A percentile compares a stretch with the other conserved stretches of the same genome.
These are phyloP conservation scores for Cruciata laevipes DNA, from an alignment of 257 asterid genomes.

Conservation along the genomic window DNA sequence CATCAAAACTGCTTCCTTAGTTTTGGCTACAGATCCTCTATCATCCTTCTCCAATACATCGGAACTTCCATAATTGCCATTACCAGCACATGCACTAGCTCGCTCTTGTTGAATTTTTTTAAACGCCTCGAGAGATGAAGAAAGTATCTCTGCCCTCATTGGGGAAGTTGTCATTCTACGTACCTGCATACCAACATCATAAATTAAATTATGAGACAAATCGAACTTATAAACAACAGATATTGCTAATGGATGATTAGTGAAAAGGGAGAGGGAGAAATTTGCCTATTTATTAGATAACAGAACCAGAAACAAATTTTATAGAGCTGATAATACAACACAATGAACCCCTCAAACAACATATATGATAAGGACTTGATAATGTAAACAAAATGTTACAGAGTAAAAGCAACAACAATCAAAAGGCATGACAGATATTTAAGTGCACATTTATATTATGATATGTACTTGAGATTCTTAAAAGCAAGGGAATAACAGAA, in stretches of 20 bases:
- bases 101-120: conserved; percentile 86
- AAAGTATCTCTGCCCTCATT: conserved; percentile 90
- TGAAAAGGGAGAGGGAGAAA: neutral
- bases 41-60: conserved; percentile 28
- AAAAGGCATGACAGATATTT: neutral
- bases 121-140: conserved; percentile 97
- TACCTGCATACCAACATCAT: conserved; percentile 49
- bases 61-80: conserved; percentile 18
- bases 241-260: neutral
- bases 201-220: conserved; percentile 6
- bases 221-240: neutral
- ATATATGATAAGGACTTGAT: neutral
- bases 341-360: neutral
- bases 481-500: conserved; percentile 16
- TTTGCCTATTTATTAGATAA: neutral
- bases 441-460: neutral
- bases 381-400: neutral
- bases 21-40: conserved; percentile 32
- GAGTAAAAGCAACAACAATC: neutral
- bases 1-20: conserved; percentile 31
- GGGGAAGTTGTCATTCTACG: conserved; percentile 99
- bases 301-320: neutral
- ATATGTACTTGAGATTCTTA: neutral
- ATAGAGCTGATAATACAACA: neutral
- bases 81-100: conserved; percentile 38